Evolutionary conservation across 352 stramenopile species (phyloP).

Genomic region (Aphanomyces cochlioides): DNA sequence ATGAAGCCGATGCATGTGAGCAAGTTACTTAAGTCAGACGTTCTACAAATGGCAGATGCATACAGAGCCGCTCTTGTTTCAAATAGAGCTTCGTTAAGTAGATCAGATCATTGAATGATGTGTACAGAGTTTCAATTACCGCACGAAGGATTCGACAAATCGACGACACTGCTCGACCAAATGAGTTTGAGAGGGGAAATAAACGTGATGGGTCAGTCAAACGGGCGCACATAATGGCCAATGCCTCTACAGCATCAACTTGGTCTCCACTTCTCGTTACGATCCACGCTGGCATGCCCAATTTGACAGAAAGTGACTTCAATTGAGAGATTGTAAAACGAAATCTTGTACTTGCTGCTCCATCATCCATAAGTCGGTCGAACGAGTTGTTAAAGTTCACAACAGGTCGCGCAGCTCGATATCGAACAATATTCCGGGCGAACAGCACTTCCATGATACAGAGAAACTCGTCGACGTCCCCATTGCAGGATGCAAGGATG

Average conservation of each 20-base stretch:
- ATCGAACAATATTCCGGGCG: not conserved
- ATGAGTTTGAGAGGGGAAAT: constrained; percentile 3
- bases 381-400: not conserved
- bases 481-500: not conserved
- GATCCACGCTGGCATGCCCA: not conserved
- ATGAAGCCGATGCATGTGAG: constrained; percentile 28
- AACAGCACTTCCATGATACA: not conserved
- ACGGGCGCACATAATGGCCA: not conserved
- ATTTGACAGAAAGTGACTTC: not conserved
- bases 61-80: not conserved
- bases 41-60: not conserved
- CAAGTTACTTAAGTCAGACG: not conserved
- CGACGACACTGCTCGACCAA: not conserved
- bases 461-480: constrained; percentile 13
- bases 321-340: not conserved
- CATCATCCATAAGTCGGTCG: not conserved
- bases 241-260: not conserved
- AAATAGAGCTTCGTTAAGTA: constrained; percentile 4
- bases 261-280: not conserved
- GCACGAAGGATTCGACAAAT: not conserved
- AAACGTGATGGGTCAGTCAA: constrained; percentile 1
- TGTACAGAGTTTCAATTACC: not conserved
- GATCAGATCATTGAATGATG: not conserved
- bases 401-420: not conserved
- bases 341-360: not conserved